Conservation (phyloP, 2,329 filamentous ascomycete species). For the Colletotrichum shisoi region DNA sequence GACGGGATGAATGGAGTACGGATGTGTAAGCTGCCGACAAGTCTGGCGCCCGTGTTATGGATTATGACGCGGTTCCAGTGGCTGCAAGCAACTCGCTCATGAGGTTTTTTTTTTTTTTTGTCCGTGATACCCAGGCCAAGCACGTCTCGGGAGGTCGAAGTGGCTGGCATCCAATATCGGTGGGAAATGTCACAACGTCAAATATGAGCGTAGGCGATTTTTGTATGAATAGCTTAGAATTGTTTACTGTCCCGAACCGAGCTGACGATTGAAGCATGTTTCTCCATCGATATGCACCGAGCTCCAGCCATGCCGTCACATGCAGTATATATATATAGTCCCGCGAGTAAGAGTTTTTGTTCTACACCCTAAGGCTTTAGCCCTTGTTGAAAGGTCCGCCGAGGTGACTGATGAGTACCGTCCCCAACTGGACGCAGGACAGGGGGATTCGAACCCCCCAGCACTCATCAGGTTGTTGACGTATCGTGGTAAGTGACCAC, state of each 20-base stretch:
- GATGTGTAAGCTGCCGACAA: conserved; percentile 54
- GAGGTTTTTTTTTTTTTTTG: no score
- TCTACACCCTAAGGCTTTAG: neutral
- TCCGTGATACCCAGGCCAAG: no score
- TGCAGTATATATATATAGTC: neutral
- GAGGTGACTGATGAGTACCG: conserved; percentile 15
- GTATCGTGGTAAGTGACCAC: neutral
- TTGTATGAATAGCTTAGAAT: no score
- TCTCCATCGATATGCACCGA: neutral
- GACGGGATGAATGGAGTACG: conserved; percentile 62
- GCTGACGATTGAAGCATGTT: no score
- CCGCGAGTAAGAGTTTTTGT: conserved; percentile 1
- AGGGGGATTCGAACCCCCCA: conserved; percentile 19
- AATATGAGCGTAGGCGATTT: no score
- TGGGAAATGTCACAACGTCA: no score
- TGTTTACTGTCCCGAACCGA: no score
- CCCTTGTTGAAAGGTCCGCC: neutral
- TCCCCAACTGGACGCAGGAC: conserved; percentile 9
- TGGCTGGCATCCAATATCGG: no score
- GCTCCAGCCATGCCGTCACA: rapidly evolving
- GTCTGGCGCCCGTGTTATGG: neutral
- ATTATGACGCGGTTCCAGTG: neutral
- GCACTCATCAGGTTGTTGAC: conserved; percentile 13
- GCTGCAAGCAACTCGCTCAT: no score
- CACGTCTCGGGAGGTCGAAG: no score